Evolutionary conservation across 176 grass and related monocot species (phyloP), one percentile per base, ranked within the genome.

Genomic region (Ampelocalamus luodianensis): DNA sequence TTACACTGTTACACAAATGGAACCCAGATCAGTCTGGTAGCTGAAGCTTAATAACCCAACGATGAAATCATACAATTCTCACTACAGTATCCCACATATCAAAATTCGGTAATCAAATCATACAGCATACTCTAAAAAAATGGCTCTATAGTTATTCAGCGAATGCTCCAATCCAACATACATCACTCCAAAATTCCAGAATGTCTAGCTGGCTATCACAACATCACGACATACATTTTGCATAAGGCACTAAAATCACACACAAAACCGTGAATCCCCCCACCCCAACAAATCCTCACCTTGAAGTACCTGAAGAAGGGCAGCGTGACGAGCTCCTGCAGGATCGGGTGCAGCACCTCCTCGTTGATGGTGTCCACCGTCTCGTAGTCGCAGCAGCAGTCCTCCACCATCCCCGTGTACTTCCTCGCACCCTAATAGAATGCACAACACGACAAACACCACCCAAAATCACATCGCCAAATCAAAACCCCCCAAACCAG

Each of bases 301-400:
- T 99, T 99, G 65, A 99, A 99, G 60, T 99, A 99, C 76, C 93
- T 90, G 74, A 99, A 99, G 85, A 99, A 99, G 24, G 96, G 91
- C 72, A 91, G 76, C 46, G 60, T 85, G 23, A 99, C 91, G 39
- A 99, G 96, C 9, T 94, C 88, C 77, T 94, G 91, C 53, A 99
- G 91, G 53, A 94, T 89, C 32, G 90, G 90, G 83, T 99, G 82
- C 34, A 99, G 70, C 34, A 94, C 91, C 58, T 91, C 90, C 78
- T 86, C 79, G 39, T 99, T 99, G 75, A 99, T 85, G 32, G 88
- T 65, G 45, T 99, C 86, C 49, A 90, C 89, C 26, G 96, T 96
- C 90, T 96, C 93, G 66, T 92, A 96, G 60, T 94, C 91, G 66
- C 93, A 99, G 80, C 91, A 94, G 79, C 93, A 99, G 77, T 94